phyloP scores from a whole-genome alignment of 257 asterid species.

The Solanum etuberosum region DNA sequence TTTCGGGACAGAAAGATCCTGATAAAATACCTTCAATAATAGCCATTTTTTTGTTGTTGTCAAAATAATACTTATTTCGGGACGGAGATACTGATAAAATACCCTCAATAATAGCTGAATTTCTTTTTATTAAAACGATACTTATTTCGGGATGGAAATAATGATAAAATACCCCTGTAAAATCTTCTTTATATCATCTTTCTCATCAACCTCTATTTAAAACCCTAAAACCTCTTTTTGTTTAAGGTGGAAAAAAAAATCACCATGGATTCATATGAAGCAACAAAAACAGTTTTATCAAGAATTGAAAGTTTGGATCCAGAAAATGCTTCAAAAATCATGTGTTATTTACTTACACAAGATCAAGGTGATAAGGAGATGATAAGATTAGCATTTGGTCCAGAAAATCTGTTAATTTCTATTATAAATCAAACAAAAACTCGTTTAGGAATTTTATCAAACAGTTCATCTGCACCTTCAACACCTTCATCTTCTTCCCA shows the following conservation, averaged over 20 bases:
- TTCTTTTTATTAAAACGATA: too few species aligned
- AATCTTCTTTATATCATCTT: background rate
- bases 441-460: constrained; percentile 37
- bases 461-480: constrained; percentile 23
- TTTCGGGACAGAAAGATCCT: too few species aligned
- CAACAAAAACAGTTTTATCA: constrained; percentile 62
- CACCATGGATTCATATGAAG: constrained; percentile 67
- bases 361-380: constrained; percentile 80
- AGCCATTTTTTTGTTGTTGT: too few species aligned
- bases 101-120: too few species aligned
- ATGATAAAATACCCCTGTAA: too few species aligned
- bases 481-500: constrained; percentile 24
- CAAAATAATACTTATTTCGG: too few species aligned
- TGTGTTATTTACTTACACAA: constrained; percentile 69
- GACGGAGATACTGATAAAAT: too few species aligned
- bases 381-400: constrained; percentile 71
- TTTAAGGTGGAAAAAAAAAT: background rate
- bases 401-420: constrained; percentile 43
- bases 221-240: background rate
- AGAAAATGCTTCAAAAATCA: constrained; percentile 73
- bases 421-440: constrained; percentile 45
- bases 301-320: constrained; percentile 73
- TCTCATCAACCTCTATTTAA: background rate
- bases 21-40: too few species aligned
- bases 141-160: too few species aligned